These are phyloP conservation scores for Triangularia verruculosa DNA, from an alignment of 2,329 filamentous ascomycete genomes.

Conservation along the genomic window DNA sequence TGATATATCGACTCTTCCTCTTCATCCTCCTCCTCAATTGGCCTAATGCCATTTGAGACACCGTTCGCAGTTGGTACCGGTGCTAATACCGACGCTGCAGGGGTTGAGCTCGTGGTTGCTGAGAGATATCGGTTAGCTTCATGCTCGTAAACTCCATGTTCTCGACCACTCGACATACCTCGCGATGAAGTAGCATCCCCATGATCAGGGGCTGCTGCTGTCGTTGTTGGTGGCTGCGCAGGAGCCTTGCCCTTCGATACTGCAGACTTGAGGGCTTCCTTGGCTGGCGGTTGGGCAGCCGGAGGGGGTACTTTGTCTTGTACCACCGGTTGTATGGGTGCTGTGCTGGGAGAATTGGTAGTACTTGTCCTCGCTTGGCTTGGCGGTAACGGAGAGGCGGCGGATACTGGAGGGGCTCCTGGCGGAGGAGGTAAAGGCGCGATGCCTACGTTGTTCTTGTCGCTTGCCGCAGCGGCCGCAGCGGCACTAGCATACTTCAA, in stretches of 20 bases:
- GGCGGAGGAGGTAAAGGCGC: constrained; percentile 90
- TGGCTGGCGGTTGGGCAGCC: constrained; percentile 29
- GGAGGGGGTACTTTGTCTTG: constrained; percentile 36
- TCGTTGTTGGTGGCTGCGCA: constrained; percentile 23
- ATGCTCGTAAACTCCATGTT: not conserved
- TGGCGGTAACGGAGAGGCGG: constrained; percentile 48
- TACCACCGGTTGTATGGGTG: constrained; percentile 46
- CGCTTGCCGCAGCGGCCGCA: constrained; percentile 85
- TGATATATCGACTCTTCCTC: constrained; percentile 87
- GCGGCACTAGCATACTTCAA: constrained; percentile 97
- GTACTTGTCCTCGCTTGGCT: constrained; percentile 54
- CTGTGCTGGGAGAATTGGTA: constrained; percentile 51
- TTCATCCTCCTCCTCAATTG: constrained; percentile 40
- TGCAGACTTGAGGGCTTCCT: constrained; percentile 30
- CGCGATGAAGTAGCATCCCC: constrained; percentile 42
- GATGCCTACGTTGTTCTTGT: constrained; percentile 86
- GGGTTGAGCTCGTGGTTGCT: constrained; percentile 30
- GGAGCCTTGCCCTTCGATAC: constrained; percentile 45
- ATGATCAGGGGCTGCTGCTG: constrained; percentile 35
- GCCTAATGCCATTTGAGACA: constrained; percentile 49
- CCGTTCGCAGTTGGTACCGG: constrained; percentile 44
- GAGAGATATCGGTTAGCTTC: constrained; percentile 21
- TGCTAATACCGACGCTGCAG: constrained; percentile 28
- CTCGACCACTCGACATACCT: constrained; percentile 35
- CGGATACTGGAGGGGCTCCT: constrained; percentile 46